Conservation (phyloP, 2,329 filamentous ascomycete genomes). For the Neoarthrinium moseri region DNA sequence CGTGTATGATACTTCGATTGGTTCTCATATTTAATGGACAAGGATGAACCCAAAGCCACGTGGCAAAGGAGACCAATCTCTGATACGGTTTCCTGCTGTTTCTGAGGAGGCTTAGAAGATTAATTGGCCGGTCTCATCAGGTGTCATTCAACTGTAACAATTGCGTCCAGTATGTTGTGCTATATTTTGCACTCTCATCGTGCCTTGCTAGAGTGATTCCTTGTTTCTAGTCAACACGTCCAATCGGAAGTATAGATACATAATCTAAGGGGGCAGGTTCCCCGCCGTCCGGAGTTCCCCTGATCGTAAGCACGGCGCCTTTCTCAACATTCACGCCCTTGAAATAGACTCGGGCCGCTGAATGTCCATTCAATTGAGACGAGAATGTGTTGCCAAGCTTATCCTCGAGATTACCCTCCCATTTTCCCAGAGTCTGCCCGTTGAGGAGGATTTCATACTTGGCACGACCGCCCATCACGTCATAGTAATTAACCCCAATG, state of each 20-base stretch:
- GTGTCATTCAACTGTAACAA: no score
- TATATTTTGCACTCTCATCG: no score
- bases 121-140: no score
- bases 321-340: conserved; percentile 19
- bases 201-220: no score
- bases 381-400: conserved; percentile 58
- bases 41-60: no score
- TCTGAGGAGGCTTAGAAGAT: no score
- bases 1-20: no score
- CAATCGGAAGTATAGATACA: conserved; percentile 57
- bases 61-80: no score
- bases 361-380: conserved; percentile 62
- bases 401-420: conserved; percentile 60
- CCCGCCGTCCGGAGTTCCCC: conserved; percentile 55
- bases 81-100: no score
- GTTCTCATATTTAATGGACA: no score
- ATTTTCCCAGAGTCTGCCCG: conserved; percentile 50
- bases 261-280: conserved; percentile 70
- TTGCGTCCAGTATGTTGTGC: no score
- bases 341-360: conserved; percentile 61
- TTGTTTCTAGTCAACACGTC: conserved; percentile 56
- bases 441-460: conserved; percentile 55
- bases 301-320: conserved; percentile 31
- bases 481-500: conserved; percentile 66
- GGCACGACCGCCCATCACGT: conserved; percentile 57